Base-by-base conservation (phyloP, 1,139 yeast species). In the Entelexis sorbosivorans region DNA sequence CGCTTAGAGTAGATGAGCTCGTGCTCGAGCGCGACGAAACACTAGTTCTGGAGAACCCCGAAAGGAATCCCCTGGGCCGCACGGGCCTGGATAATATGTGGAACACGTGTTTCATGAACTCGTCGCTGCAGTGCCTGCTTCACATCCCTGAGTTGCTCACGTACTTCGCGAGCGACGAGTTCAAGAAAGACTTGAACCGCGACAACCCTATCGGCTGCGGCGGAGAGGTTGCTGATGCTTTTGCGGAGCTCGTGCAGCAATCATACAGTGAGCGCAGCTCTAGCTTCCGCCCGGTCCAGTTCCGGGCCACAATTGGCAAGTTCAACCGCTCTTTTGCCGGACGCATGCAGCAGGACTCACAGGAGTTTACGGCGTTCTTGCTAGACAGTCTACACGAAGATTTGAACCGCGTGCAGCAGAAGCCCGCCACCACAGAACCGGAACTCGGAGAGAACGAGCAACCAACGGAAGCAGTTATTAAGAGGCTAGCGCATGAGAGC, bases 31-130 rank as follows among this genome's bases (percentile, higher is more conserved):
- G 28, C 24, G 44, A 42, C 28, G 58, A 54, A 14, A 48, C 51
- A 5, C 44, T 57, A 0, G 48, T 51, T 10, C 38, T 44, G 14
- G 46, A 38, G 22, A 26, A 34, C 29, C 47, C 39, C 13, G 13
- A 24, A 1, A 16, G 22, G 11, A 9, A 29, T 5, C 34, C 51
- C 3, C 44, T 50, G 14, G 87, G 86, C 4, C 70, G 70, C 1
- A 68, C 73, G 9, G 98, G 98, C 0, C 69, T 91, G 48, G 73
- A 75, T 44, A 91, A 91, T 63, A 70, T 91, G 58, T 98, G 98
- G 7, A 91, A 91, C 63, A 84, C 96, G 0, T 91, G 98, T 65
- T 91, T 88, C 65, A 91, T 91, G 97, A 91, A 91, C 66, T 86
- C 96, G 16, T 96, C 97, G 0, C 70, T 91, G 51, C 98, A 91